A percentile compares a stretch with the other conserved stretches of the same genome.
phyloP scores from a whole-genome alignment of 441 rosid genomes.

The Brassica hybrid region DNA sequence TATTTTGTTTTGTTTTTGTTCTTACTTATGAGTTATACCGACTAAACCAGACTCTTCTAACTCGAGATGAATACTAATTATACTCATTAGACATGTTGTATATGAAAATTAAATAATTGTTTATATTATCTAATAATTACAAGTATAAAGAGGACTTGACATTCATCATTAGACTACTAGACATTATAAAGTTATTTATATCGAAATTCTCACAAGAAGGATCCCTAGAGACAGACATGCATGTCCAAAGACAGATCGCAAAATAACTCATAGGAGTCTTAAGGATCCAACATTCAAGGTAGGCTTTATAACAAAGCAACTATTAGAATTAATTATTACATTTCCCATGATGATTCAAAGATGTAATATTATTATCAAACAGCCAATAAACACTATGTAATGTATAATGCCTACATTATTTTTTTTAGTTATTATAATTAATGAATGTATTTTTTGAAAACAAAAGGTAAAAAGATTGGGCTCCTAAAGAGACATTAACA shows the following conservation, averaged over 20 bases:
- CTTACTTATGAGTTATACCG: background rate
- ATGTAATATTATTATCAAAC: conserved; percentile 24
- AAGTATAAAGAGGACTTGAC: conserved; percentile 26
- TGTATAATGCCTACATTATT: conserved; percentile 25
- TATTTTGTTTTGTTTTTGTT: background rate
- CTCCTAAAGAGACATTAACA: conserved; percentile 41
- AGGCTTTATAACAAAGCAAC: conserved; percentile 37
- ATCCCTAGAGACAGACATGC: conserved; percentile 47
- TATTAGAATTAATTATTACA: conserved; percentile 7
- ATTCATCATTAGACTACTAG: conserved; percentile 39
- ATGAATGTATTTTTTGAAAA: conserved; percentile 13
- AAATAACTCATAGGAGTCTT: conserved; percentile 37
- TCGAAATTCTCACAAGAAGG: conserved; percentile 35
- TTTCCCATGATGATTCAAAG: conserved; percentile 32
- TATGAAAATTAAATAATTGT: conserved; percentile 1
- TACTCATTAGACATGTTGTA: background rate
- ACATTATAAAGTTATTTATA: conserved; percentile 34
- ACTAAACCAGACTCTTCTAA: background rate
- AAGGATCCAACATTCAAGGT: conserved; percentile 41
- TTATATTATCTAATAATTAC: conserved; percentile 1
- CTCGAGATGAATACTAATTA: background rate
- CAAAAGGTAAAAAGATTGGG: conserved; percentile 22
- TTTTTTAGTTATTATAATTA: conserved; percentile 5
- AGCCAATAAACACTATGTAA: conserved; percentile 38
- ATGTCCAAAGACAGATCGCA: conserved; percentile 45